Evolutionary conservation across 768 basidiomycete genomes (phyloP), one percentile per base, ranked within the genome.

Genomic region (Amyloporia xantha): DNA sequence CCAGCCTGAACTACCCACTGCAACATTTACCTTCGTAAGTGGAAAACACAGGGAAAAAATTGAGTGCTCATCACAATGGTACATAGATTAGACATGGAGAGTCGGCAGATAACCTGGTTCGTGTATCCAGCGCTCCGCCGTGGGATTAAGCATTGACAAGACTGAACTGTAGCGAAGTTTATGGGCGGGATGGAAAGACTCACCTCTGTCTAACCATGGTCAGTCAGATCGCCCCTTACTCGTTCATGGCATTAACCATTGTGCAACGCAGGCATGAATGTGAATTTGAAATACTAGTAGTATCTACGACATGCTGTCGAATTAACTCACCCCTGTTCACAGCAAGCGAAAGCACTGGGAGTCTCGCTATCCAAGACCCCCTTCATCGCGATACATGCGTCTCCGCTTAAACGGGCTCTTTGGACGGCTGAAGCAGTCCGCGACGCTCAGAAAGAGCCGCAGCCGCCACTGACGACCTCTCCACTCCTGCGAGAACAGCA

Each of bases 101-200:
- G 58, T 86, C 86, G 6, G 78, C 75, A 27, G 87, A 90, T 55
- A 91, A 91, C 56, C 53, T 82, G 59, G 86, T 85, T 42, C 41
- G 78, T 60, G 21, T 28, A 21, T 25, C 20, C 12, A 21, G 24
- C 41, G 19, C 28, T 35, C 33, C n/a, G n/a, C n/a, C n/a, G 86
- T 85, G 44, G 41, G 78, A 59, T 20, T 28, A 21, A 27, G 20
- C 12, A 17, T 20, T 38, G n/a, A 44, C 21, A 21, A 33, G n/a
- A 46, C n/a, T 5, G 28, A n/a, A 10, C n/a, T 35, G 26, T 27
- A 78, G 77, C 69, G 59, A 53, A 54, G 64, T 24, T 63, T 84
- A 4, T 88, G 86, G 86, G 84, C 86, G 36, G 88, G 88, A 4
- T 84, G 82, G 75, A 75, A 70, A 51, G 85, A 91, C 64, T 77